phyloP scores from a whole-genome alignment of 2,329 filamentous ascomycete species.

The Colletotrichum sp. region DNA sequence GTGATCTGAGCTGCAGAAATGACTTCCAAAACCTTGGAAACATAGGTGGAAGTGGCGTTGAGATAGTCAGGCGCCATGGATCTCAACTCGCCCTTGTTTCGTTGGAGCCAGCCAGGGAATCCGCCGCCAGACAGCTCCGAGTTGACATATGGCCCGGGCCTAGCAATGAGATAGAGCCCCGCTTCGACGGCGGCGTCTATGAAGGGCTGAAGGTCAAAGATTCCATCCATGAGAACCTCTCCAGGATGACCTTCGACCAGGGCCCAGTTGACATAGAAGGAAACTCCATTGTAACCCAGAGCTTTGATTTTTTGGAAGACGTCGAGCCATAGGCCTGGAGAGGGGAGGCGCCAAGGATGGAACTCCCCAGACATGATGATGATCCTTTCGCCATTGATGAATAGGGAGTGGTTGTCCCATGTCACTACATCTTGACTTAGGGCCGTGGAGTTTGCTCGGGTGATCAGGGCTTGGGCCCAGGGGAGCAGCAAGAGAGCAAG shows the following conservation, averaged over 20 bases:
- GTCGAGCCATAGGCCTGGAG: slow-evolving; percentile 58
- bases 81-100: slow-evolving; percentile 62
- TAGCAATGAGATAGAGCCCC: slow-evolving; percentile 74
- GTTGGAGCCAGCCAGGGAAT: slow-evolving; percentile 75
- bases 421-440: slow-evolving; percentile 52
- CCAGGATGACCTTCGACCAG: slow-evolving; percentile 72
- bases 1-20: slow-evolving; percentile 76
- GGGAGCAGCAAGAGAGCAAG: background rate
- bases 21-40: slow-evolving; percentile 49
- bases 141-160: slow-evolving; percentile 72
- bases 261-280: slow-evolving; percentile 76
- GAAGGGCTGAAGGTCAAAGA: slow-evolving; percentile 72
- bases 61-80: slow-evolving; percentile 63
- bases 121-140: slow-evolving; percentile 73
- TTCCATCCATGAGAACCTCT: slow-evolving; percentile 67
- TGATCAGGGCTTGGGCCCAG: background rate
- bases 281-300: slow-evolving; percentile 73
- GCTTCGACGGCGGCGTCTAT: slow-evolving; percentile 70
- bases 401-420: slow-evolving; percentile 75
- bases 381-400: slow-evolving; percentile 71
- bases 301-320: slow-evolving; percentile 78
- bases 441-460: background rate
- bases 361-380: slow-evolving; percentile 77
- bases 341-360: slow-evolving; percentile 60
- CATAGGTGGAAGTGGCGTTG: slow-evolving; percentile 64